Evolutionary conservation across 73 alveolate species (phyloP), one percentile per base, ranked within the genome.

Genomic region (Paraurostyla sp.): DNA sequence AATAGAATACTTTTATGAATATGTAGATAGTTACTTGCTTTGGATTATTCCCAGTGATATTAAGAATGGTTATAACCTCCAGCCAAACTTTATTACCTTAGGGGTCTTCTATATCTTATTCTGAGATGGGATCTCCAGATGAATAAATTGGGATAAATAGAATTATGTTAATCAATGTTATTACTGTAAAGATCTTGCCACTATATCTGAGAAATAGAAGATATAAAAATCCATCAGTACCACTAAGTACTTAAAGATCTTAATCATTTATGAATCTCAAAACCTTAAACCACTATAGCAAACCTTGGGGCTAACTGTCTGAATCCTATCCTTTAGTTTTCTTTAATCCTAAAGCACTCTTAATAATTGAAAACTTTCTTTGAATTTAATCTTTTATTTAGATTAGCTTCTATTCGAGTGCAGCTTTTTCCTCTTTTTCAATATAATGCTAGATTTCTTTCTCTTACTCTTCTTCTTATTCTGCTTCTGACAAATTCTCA

Each of bases 181-280:
- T 7, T 18, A 54, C 29, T 7, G 50, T 29, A 51, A 78, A 78
- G 36, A 78, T 33, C 22, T 40, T 78, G n/a, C 63, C 76, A 2
- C 62, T 78, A 1, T 36, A 51, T 43, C 78, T 50, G 16, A 23
- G 23, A 60, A 78, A 78, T 0, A 78, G 22, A 0, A 78, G 25
- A 38, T 52, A 78, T 13, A 78, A 45, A 51, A 78, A 76, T 3
- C 75, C 89, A 78, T 78, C 89, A 27, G 89, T 78, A 3, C 89
- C 89, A 50, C 65, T 9, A n/a, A 78, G 49, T 0, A 51, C 78
- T 45, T 78, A 51, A 40, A 78, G 29, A 25, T 78, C 89, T 20
- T 49, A 54, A 52, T 78, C 89, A 51, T 23, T 78, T 0, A 78
- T 78, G 6, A 23, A 23, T 32, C 62, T 78, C 30, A 78, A 41